These are phyloP conservation scores for Solanum lycopersicoides DNA, from an alignment of 257 asterid genomes.

Conservation along the genomic window DNA sequence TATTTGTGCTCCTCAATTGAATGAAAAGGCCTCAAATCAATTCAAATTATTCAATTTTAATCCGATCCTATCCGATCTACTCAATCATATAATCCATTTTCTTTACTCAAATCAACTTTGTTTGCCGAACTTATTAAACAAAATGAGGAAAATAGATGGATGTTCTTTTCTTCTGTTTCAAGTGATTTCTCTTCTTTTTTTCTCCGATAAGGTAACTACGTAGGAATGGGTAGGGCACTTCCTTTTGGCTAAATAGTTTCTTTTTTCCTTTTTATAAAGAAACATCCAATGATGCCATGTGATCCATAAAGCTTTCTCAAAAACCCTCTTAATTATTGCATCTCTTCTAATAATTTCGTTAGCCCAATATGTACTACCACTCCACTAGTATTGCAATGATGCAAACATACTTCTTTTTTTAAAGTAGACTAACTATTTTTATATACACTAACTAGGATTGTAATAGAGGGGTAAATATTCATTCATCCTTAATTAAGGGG, in stretches of 20 bases:
- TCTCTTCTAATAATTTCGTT: background rate
- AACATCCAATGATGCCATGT: background rate
- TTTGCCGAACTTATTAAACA: background rate
- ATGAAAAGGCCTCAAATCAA: no score
- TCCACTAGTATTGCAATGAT: background rate
- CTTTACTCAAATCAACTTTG: no score
- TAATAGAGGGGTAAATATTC: no score
- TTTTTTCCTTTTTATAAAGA: background rate
- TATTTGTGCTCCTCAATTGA: accelerated
- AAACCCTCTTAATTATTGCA: background rate
- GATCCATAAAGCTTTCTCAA: background rate
- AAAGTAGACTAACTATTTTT: background rate
- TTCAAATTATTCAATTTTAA: no score
- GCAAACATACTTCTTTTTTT: background rate
- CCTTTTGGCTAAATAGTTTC: background rate
- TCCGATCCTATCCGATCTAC: background rate
- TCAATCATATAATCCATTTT: background rate
- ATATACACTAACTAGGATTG: no score
- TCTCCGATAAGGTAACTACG: background rate
- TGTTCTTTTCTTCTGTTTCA: background rate
- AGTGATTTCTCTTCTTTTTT: background rate
- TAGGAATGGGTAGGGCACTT: background rate
- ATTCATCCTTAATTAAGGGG: no score
- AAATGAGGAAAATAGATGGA: background rate
- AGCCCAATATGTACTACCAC: background rate